phyloP scores from a whole-genome alignment of 176 grass and related monocot genomes.

The Oryza glaberrima region DNA sequence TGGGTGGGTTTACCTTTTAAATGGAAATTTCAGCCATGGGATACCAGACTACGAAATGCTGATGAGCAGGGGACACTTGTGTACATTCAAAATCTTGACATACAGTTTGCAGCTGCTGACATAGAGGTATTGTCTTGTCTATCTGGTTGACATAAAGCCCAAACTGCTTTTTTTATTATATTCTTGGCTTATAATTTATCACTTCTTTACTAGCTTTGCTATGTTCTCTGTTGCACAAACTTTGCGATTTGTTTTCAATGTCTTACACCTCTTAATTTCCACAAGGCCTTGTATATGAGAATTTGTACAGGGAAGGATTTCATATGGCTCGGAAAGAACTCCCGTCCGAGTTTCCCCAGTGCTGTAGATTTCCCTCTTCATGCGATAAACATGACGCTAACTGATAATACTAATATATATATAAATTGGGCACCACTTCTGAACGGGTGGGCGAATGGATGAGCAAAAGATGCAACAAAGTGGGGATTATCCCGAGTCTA shows the following conservation, averaged over 20 bases:
- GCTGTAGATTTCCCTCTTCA: neutral
- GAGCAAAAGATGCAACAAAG: neutral
- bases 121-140: constrained; percentile 58
- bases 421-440: neutral
- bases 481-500: neutral
- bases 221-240: constrained; percentile 9
- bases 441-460: neutral
- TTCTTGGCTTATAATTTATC: constrained; percentile 7
- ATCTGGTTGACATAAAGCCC: constrained; percentile 31
- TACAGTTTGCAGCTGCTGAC: constrained; percentile 70
- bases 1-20: constrained; percentile 18
- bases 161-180: constrained; percentile 23
- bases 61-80: constrained; percentile 67
- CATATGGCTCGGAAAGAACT: neutral
- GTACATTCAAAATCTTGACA: constrained; percentile 84
- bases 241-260: neutral
- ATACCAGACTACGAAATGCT: constrained; percentile 42
- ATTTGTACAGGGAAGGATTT: neutral
- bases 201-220: constrained; percentile 30
- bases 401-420: neutral
- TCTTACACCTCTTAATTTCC: neutral
- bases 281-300: neutral
- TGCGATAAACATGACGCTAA: neutral
- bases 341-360: neutral
- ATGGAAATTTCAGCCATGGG: constrained; percentile 71